Evolutionary conservation across 345 rosid genomes (phyloP).

Genomic region (Punica granatum): DNA sequence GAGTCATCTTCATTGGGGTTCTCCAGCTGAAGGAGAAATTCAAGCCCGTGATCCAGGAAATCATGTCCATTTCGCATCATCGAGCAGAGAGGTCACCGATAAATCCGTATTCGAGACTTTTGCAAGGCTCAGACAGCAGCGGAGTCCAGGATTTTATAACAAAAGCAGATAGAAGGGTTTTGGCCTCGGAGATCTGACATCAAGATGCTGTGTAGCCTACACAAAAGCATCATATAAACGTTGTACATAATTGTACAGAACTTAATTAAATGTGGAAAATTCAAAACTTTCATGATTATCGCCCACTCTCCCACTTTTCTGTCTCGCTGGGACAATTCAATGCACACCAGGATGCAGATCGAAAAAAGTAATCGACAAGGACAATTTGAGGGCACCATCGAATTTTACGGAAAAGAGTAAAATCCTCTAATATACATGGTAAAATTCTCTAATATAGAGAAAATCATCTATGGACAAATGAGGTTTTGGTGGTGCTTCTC

Average conservation of each 20-base stretch:
- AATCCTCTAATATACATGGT: too few species aligned
- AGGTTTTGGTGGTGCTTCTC: too few species aligned
- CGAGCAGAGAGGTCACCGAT: constrained; percentile 8
- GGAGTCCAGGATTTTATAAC: neutral
- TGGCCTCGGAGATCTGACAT: neutral
- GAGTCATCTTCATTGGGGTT: constrained; percentile 27
- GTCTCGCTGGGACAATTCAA: too few species aligned
- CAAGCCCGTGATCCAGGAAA: constrained; percentile 14
- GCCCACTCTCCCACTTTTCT: too few species aligned
- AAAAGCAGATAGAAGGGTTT: neutral
- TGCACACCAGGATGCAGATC: too few species aligned
- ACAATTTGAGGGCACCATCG: too few species aligned
- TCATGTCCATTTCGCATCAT: neutral
- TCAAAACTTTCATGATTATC: too few species aligned
- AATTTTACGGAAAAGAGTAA: too few species aligned
- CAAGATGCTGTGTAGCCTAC: neutral
- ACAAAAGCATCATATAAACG: neutral
- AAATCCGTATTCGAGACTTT: constrained; percentile 10
- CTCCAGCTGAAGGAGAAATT: constrained; percentile 23
- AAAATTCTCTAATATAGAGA: too few species aligned
- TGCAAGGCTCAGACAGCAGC: neutral
- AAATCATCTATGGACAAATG: too few species aligned
- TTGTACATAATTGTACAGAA: neutral
- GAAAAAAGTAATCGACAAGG: too few species aligned
- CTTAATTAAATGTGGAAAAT: too few species aligned